phyloP scores from a whole-genome alignment of 306 rosid species.

The Pueraria montana region DNA sequence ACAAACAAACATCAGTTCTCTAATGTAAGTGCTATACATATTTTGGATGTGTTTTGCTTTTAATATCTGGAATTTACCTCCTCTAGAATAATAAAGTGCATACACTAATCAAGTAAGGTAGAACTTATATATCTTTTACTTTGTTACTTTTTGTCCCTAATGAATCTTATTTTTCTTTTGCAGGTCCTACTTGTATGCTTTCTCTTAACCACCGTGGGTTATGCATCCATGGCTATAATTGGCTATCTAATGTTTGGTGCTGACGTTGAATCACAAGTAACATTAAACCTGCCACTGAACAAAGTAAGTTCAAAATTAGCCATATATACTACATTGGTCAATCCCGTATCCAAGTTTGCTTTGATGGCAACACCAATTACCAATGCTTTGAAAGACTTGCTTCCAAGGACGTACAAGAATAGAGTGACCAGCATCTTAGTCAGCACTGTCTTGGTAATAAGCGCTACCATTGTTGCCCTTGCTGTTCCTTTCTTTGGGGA shows the following conservation, averaged over 20 bases:
- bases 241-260: slow-evolving; percentile 83
- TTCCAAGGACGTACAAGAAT: slow-evolving; percentile 52
- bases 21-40: slow-evolving; percentile 61
- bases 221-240: slow-evolving; percentile 78
- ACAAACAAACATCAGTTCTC: slow-evolving; percentile 78
- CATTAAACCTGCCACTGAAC: slow-evolving; percentile 66
- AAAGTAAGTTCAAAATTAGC: slow-evolving; percentile 71
- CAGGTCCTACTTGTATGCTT: slow-evolving; percentile 79
- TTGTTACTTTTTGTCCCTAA: background rate
- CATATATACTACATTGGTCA: slow-evolving; percentile 76
- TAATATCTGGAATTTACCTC: background rate
- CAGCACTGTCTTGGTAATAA: slow-evolving; percentile 57
- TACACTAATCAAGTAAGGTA: too few species aligned
- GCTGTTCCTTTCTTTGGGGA: slow-evolving; percentile 63
- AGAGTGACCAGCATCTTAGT: slow-evolving; percentile 47
- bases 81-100: background rate
- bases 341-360: slow-evolving; percentile 79
- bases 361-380: slow-evolving; percentile 76
- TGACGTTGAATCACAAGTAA: slow-evolving; percentile 67
- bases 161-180: slow-evolving; percentile 5
- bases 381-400: slow-evolving; percentile 59
- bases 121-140: background rate
- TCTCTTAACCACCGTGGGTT: slow-evolving; percentile 57
- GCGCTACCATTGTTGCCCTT: slow-evolving; percentile 60
- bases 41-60: background rate